These are phyloP conservation scores for Chrysophaeum taylorii DNA, from an alignment of 352 stramenopile species.

Conservation along the genomic window DNA sequence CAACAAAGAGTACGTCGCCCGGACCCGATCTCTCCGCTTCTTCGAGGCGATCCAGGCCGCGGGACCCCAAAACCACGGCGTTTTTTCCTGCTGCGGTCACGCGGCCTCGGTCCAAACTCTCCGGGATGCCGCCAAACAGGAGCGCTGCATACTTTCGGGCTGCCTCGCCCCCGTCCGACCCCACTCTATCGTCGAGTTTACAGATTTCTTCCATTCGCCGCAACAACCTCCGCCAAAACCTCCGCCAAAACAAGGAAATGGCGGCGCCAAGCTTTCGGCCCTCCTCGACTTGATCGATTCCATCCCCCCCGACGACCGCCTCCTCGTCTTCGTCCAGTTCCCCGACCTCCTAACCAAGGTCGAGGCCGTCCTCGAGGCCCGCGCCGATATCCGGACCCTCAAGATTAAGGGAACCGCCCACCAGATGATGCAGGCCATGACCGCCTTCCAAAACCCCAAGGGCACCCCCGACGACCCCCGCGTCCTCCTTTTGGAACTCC, in stretches of 20 bases:
- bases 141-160: conserved; percentile 25
- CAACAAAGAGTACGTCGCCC: conserved; percentile 30
- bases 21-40: conserved; percentile 29
- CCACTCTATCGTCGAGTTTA: not conserved
- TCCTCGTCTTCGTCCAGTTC: conserved; percentile 39
- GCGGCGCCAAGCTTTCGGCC: conserved; percentile 28
- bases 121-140: conserved; percentile 3
- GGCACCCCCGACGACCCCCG: conserved; percentile 21
- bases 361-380: conserved; percentile 16
- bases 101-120: conserved; percentile 24
- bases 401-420: conserved; percentile 31
- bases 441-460: conserved; percentile 30
- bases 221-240: too few relatives aligned
- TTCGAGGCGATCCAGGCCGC: conserved; percentile 20
- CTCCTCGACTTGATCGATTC: conserved; percentile 26
- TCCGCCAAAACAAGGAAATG: too few relatives aligned
- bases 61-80: conserved; percentile 15
- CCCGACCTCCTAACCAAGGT: conserved; percentile 34
- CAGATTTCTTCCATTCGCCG: too few relatives aligned
- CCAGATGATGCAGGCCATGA: conserved; percentile 24
- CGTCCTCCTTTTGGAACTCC: conserved; percentile 32
- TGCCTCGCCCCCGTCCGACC: conserved; percentile 23
- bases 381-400: conserved; percentile 19
- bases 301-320: conserved; percentile 22
- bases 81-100: conserved; percentile 32